Base-by-base conservation (phyloP, 2,329 filamentous ascomycete genomes). In the Penicillium rolfsii region DNA sequence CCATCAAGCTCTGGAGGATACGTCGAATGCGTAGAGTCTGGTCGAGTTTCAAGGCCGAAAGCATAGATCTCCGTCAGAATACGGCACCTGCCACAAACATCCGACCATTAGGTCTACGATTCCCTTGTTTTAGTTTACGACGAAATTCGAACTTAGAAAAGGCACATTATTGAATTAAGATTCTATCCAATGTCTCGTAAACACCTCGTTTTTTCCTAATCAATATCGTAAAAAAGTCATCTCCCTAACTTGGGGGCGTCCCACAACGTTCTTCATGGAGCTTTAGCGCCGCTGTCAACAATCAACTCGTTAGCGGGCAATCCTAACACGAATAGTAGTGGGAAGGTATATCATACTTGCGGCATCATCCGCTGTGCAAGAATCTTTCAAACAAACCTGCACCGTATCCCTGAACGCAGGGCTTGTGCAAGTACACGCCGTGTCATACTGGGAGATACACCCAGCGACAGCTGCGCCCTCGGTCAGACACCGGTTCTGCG, bases 381-480 rank as follows among this genome's bases (percentile, higher is more conserved):
- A 36, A 49, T 19, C 16, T 28, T 55, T 43, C 52, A 70, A 28
- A 53, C 67, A 70, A 1, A 16, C 24, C 7, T 35, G 36, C 12
- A 69, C 48, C 9, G 67, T 24, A 52, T 68, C 60, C 46, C 55
- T 64, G 57, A 70, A 69, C 6, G 61, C 60, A 3, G 9, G 1
- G 26, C 64, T 67, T 4, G 61, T 50, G 50, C 67, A 70, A 24
- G 66, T 69, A 40, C 67, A 70, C 2, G 52, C 7, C 26, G n/a
- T 46, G 36, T 69, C 65, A n/a, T 48, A 24, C 7, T 57, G 38
- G 7, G 65, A 67, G 14, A 33, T 12, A 41, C 67, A 70, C 4
- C 63, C 66, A 12, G 67, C 60, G 5, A 65, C 64, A 1, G 1
- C 7, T 19, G 67, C 58, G 12, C 58, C 58, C 12, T 65, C 63